Evolutionary conservation across 768 basidiomycete genomes (phyloP).

Genomic region (Pisolithus marmoratus): DNA sequence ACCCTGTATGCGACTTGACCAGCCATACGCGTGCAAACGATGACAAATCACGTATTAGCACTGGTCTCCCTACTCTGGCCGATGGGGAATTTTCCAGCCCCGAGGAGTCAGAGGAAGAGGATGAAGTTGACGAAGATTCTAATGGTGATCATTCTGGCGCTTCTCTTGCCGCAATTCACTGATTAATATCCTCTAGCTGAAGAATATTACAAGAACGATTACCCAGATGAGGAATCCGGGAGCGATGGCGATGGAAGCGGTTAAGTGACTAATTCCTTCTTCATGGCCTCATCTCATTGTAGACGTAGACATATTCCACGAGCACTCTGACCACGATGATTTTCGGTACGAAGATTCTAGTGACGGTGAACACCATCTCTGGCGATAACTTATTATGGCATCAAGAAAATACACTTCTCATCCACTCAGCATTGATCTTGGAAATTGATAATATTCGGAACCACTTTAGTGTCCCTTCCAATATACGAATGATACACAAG

Average conservation of each 20-base stretch:
- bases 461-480: too few species aligned
- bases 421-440: constrained; percentile 15
- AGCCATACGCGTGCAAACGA: not conserved
- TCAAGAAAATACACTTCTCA: constrained; percentile 9
- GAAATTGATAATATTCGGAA: not conserved
- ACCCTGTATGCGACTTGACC: constrained; percentile 46
- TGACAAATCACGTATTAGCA: constrained; percentile 31
- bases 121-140: constrained; percentile 80
- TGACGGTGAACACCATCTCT: constrained; percentile 25
- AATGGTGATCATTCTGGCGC: constrained; percentile 48
- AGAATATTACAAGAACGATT: constrained; percentile 82
- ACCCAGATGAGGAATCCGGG: constrained; percentile 61
- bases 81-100: constrained; percentile 36
- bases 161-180: not conserved
- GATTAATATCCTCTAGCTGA: constrained; percentile 45
- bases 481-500: not conserved
- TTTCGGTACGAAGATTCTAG: constrained; percentile 18
- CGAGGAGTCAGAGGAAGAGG: constrained; percentile 55
- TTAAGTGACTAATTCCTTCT: constrained; percentile 10
- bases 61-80: constrained; percentile 60
- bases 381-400: constrained; percentile 22
- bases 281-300: constrained; percentile 1
- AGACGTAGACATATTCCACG: constrained; percentile 52
- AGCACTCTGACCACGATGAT: constrained; percentile 46
- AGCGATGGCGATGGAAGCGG: constrained; percentile 31